Evolutionary conservation across 257 asterid species (phyloP), one percentile per base, ranked within the genome.

Genomic region (Mitragyna speciosa): DNA sequence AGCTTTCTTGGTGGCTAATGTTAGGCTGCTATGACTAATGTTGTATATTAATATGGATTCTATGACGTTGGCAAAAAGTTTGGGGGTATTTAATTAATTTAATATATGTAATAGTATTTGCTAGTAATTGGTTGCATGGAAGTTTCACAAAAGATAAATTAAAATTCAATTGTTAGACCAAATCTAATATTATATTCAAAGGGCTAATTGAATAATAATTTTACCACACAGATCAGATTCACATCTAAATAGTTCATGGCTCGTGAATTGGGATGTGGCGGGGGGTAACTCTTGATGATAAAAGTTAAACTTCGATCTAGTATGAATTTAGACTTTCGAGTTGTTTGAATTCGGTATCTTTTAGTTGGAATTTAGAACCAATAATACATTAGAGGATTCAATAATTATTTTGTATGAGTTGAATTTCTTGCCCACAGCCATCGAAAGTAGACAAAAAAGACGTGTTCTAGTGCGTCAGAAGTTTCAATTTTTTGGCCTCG

Each of bases 181-280:
- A 82, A 88, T 82, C 87, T 78, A 79, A 59, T 78, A 39, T 68
- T 83, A 83, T 87, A 73, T 84, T 87, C 87, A 70, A 76, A 72
- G 75, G 33, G 78, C 61, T 39, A 56, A 51, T 0, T 47, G n/a
- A 70, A 72, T 47, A 0, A 12, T 17, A 49, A 12, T 79, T 80
- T 79, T 70, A 78, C 54, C 22, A 51, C 72, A 59, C 79, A 78
- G 82, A 83, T 75, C 79, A 76, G 80, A 83, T 75, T 54, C 68
- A 65, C 72, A 72, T 82, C 78, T 81, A 73, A 75, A 75, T 82
- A 76, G 87, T 51, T 68, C 76, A 16, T 59, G 28, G 71, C 76
- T 14, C 31, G n/a, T 26, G 67, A 61, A 61, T 61, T 61, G 58
- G 49, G 7, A 56, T 5, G 24, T 19, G 10, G 63, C 8, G 24